A percentile compares a stretch with the other conserved stretches of the same genome.
phyloP scores from a whole-genome alignment of 2,329 filamentous ascomycete genomes.

The Colletotrichum sp. region DNA sequence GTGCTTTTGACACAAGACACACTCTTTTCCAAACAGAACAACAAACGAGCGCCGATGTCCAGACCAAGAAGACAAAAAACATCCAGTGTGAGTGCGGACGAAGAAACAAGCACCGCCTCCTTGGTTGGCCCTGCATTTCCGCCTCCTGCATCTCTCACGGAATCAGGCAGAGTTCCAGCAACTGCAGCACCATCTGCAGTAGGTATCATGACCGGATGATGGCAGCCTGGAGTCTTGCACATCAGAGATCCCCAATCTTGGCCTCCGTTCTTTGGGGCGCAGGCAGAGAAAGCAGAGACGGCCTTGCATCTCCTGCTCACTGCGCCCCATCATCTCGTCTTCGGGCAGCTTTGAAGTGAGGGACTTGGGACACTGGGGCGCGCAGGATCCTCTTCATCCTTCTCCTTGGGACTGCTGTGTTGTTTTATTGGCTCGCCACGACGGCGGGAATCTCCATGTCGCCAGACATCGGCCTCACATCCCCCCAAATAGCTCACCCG shows the following conservation, averaged over 20 bases:
- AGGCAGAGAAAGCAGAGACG: background rate
- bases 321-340: conserved; percentile 19
- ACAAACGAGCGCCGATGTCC: conserved; percentile 19
- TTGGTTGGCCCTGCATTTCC: conserved; percentile 1
- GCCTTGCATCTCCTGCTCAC: background rate
- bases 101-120: conserved; percentile 13
- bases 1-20: conserved; percentile 16
- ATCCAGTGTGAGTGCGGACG: conserved; percentile 7
- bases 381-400: background rate
- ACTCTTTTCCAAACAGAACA: conserved; percentile 8
- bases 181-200: background rate
- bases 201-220: background rate
- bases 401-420: background rate
- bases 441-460: background rate
- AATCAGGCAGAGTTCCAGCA: background rate
- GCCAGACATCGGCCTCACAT: background rate
- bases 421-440: conserved; percentile 1
- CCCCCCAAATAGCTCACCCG: background rate
- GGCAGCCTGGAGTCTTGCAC: background rate
- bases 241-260: background rate
- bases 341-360: background rate
- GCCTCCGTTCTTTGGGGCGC: background rate
- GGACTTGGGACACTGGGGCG: background rate
- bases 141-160: background rate
- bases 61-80: background rate